Percentiles rank a stretch among this genome's conserved stretches.
Evolutionary conservation across 495 filamentous ascomycete genomes (phyloP).

Genomic region (Hyaloscypha variabilis): DNA sequence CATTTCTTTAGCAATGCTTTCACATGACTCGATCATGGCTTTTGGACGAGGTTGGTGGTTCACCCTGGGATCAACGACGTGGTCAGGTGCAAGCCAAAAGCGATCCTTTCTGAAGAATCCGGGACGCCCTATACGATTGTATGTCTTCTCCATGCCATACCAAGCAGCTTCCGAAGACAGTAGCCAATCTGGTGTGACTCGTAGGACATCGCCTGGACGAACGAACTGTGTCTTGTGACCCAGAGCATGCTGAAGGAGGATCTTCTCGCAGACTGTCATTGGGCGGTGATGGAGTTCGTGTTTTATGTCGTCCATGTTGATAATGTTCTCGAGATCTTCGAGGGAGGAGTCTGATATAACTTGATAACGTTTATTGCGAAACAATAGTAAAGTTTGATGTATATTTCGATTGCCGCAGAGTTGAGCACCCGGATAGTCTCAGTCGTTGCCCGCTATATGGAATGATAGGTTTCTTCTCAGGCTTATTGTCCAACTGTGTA

Average conservation of each 20-base stretch:
- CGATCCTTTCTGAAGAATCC: conserved; percentile 50
- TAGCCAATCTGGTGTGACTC: background rate
- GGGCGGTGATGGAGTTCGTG: background rate
- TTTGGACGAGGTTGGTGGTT: conserved; percentile 39
- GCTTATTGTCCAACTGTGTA: background rate
- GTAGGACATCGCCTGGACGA: background rate
- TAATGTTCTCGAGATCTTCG: background rate
- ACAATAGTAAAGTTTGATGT: background rate
- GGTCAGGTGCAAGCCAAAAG: conserved; percentile 51
- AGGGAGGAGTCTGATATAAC: background rate
- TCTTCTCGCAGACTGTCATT: conserved; percentile 3
- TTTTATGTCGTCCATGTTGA: background rate
- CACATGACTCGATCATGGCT: conserved; percentile 39
- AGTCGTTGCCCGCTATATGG: background rate
- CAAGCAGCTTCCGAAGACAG: background rate
- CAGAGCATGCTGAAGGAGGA: background rate
- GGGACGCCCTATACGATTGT: conserved; percentile 37
- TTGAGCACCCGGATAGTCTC: background rate
- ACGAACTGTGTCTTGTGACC: background rate
- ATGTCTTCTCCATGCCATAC: conserved; percentile 43
- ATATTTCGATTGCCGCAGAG: background rate
- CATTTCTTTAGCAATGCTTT: conserved; percentile 35
- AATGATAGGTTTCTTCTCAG: background rate
- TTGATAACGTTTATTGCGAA: too few relatives aligned
- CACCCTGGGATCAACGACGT: conserved; percentile 47